Evolutionary conservation across 1,139 yeast species (phyloP).

Genomic region (Sugiyamaella grinbergsii): DNA sequence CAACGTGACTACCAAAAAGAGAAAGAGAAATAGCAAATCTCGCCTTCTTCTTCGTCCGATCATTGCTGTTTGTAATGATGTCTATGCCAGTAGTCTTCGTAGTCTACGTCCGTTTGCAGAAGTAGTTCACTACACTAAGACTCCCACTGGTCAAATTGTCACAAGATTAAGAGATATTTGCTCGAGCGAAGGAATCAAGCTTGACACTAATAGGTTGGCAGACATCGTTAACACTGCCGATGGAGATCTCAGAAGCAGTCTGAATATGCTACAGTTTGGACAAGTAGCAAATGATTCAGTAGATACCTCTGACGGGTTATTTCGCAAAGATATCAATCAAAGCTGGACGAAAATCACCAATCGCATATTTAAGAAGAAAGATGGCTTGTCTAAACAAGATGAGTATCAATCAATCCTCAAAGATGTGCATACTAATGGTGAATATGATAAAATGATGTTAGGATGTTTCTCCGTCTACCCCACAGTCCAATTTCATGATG

Average conservation of each 20-base stretch:
- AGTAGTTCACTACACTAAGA: slow-evolving; percentile 63
- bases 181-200: slow-evolving; percentile 47
- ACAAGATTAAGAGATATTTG: slow-evolving; percentile 56
- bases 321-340: slow-evolving; percentile 32
- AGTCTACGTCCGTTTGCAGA: slow-evolving; percentile 74
- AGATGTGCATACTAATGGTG: slow-evolving; percentile 50
- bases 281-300: slow-evolving; percentile 43
- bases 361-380: slow-evolving; percentile 43
- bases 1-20: slow-evolving; percentile 25
- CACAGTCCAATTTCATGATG: slow-evolving; percentile 61
- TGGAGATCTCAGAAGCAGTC: slow-evolving; percentile 83
- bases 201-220: slow-evolving; percentile 48
- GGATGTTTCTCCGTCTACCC: slow-evolving; percentile 75
- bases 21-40: slow-evolving; percentile 37
- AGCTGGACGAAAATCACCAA: slow-evolving; percentile 35
- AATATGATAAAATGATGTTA: slow-evolving; percentile 60
- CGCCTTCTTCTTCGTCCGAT: slow-evolving; percentile 74
- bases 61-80: slow-evolving; percentile 88
- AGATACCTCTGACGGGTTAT: slow-evolving; percentile 18
- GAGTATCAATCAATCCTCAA: slow-evolving; percentile 50
- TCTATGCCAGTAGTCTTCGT: slow-evolving; percentile 72
- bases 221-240: slow-evolving; percentile 72
- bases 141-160: slow-evolving; percentile 53
- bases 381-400: slow-evolving; percentile 55
- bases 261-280: slow-evolving; percentile 79